Conservation (phyloP, 352 stramenopile species). For the Nothophytophthora sp. region DNA sequence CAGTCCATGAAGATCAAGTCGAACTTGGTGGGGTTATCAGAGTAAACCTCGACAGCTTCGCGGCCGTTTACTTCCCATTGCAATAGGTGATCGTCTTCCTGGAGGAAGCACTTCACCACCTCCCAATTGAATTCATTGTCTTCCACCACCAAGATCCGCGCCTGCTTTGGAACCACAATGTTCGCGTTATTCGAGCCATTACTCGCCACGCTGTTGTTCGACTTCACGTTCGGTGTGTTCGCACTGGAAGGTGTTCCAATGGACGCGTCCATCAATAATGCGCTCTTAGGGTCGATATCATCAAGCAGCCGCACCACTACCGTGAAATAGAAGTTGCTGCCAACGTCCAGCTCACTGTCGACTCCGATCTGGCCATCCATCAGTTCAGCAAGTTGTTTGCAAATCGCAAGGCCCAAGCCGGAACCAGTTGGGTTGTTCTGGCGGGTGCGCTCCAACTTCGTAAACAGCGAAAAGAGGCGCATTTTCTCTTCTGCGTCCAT, state of each 20-base stretch:
- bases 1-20: slow-evolving; percentile 83
- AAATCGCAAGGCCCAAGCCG: slow-evolving; percentile 85
- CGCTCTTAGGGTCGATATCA: slow-evolving; percentile 50
- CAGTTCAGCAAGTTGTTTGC: slow-evolving; percentile 86
- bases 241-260: slow-evolving; percentile 9
- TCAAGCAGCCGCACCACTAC: slow-evolving; percentile 69
- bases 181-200: slow-evolving; percentile 34
- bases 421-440: slow-evolving; percentile 90
- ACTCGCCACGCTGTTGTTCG: slow-evolving; percentile 46
- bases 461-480: slow-evolving; percentile 82
- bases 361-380: slow-evolving; percentile 90
- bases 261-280: slow-evolving; percentile 41
- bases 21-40: slow-evolving; percentile 44
- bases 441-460: slow-evolving; percentile 73
- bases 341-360: slow-evolving; percentile 75
- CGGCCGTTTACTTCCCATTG: slow-evolving; percentile 77
- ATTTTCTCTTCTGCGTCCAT: slow-evolving; percentile 86
- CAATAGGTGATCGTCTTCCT: slow-evolving; percentile 67
- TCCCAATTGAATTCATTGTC: slow-evolving; percentile 86
- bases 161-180: slow-evolving; percentile 46
- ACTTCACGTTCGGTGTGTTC: slow-evolving; percentile 35
- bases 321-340: slow-evolving; percentile 87
- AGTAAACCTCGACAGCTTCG: slow-evolving; percentile 68
- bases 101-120: slow-evolving; percentile 75
- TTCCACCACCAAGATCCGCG: slow-evolving; percentile 70